Evolutionary conservation across 495 filamentous ascomycete genomes (phyloP).

Genomic region (Neurospora sp.): DNA sequence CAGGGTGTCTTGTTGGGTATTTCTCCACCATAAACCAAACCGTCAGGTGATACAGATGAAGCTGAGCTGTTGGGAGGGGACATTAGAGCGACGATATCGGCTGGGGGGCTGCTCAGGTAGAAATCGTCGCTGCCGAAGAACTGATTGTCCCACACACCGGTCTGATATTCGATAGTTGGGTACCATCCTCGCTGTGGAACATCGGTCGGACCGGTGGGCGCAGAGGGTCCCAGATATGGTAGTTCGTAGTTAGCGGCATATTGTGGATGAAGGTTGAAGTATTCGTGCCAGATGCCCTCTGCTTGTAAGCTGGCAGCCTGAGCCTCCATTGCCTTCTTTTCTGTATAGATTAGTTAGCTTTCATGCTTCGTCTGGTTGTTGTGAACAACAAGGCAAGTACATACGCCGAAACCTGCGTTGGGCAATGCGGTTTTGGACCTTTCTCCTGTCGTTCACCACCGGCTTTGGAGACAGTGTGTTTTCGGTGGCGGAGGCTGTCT

Average conservation of each 20-base stretch:
- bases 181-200: not conserved
- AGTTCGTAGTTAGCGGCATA: not conserved
- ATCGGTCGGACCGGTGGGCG: not conserved
- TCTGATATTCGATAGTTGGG: not conserved
- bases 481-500: not conserved
- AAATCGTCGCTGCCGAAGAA: not conserved
- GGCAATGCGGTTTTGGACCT: constrained; percentile 2
- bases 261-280: not conserved
- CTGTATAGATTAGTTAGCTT: not conserved
- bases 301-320: not conserved
- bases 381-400: not conserved
- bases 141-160: not conserved
- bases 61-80: constrained; percentile 1
- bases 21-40: not conserved
- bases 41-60: not conserved
- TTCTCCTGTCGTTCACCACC: constrained; percentile 1
- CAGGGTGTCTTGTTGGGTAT: not conserved
- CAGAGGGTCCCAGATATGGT: not conserved
- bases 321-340: constrained; percentile 4
- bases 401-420: constrained; percentile 3
- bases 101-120: not conserved
- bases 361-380: not conserved
- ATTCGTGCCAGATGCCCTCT: constrained; percentile 2
- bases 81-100: not conserved
- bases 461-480: not conserved